Evolutionary conservation across 75 land plant genomes (phyloP), one percentile per base, ranked within the genome.

Genomic region (Cryptomeria japonica): DNA sequence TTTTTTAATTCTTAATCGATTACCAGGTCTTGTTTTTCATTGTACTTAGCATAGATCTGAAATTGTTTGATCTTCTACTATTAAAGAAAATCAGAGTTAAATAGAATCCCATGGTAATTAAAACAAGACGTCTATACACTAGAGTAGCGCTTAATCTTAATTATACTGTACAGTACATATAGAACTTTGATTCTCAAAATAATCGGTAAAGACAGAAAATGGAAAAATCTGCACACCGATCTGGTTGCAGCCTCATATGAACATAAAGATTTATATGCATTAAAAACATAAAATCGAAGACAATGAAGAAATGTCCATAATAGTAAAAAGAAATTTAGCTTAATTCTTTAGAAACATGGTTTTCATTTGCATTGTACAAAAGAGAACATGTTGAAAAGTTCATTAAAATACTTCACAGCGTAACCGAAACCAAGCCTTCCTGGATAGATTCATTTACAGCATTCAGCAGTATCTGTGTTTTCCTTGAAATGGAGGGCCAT

Each of bases 381-480:
- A 22, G 25, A 22, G 6, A 58, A 2, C 28, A 3, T 22, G 64
- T 58, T 3, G 15, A 19, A 58, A 19, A 58, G 25, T 58, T 19
- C 6, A 58, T 55, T 61, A 55, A 49, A 14, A 39, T 44, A 44
- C 31, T 25, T 84, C 85, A 84, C 47, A 84, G 2, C 9, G 32
- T 12, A n/a, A 92, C 91, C n/a, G 94, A 90, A 76, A 87, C 86
- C 64, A 82, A 93, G 19, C 90, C 96, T 46, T 86, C 83, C 9
- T 94, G 92, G 53, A 97, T 90, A 10, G 97, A 95, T 4, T 87
- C 88, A 83, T 90, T 95, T 70, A 97, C 96, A 46, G 96, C 94
- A 92, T 96, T 91, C 1, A 96, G 56, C 34, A 97, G 83, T 61
- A 91, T 61, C 87, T 95, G 97, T 3, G 97, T 96, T 91, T 96